phyloP scores from a whole-genome alignment of 2,329 filamentous ascomycete genomes.

The Fusarium beomiforme region DNA sequence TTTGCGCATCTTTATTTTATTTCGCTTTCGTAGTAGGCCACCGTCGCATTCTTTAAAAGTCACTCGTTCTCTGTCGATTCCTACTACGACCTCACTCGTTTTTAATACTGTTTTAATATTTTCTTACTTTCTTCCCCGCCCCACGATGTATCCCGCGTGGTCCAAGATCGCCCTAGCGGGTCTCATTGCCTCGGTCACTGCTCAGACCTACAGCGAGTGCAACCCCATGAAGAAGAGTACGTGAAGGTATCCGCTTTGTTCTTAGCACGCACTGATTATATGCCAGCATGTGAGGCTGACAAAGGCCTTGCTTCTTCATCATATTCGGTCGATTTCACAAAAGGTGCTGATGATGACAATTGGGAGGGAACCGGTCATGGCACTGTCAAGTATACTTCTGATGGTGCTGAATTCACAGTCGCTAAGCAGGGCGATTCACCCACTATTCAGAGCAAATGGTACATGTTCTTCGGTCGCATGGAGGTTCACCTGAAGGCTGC shows the following conservation, averaged over 20 bases:
- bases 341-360: constrained; percentile 32
- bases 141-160: constrained; percentile 12
- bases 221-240: constrained; percentile 36
- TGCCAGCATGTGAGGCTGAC: constrained; percentile 10
- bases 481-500: constrained; percentile 77
- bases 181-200: constrained; percentile 21
- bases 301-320: constrained; percentile 25
- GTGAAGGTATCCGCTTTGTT: background rate
- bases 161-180: constrained; percentile 18
- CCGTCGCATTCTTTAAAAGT: constrained; percentile 9
- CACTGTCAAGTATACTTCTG: constrained; percentile 27
- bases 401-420: constrained; percentile 60
- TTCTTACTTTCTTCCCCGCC: background rate
- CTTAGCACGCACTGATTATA: background rate
- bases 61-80: constrained; percentile 6
- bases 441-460: constrained; percentile 75
- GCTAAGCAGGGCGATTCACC: constrained; percentile 64
- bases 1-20: constrained; percentile 2
- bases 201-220: constrained; percentile 31
- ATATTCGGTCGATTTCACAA: constrained; percentile 35
- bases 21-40: background rate
- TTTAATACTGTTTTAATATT: background rate
- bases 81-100: background rate
- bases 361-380: constrained; percentile 34
- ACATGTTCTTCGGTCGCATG: constrained; percentile 85